Base-by-base conservation (phyloP, 73 alveolate genomes). In the Paramecium tetraurelia region DNA sequence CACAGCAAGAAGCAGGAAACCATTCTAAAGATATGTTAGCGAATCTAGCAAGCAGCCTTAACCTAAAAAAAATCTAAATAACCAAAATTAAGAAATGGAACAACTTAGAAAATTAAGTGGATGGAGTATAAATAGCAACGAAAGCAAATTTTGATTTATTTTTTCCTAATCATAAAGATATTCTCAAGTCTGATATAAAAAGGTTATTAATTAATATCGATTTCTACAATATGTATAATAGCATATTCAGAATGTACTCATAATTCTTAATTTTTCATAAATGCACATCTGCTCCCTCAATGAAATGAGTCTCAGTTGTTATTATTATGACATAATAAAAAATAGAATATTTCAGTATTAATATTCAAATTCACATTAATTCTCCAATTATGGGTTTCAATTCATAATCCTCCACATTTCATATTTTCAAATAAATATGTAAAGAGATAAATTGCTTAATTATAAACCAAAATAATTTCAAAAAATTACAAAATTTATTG, bases 121-220 rank as follows among this genome's bases (percentile, higher is more conserved):
- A 31, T 63, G 84, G 84, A 63, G 84, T 63, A 33, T 63, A 4
- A 63, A 63, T 63, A 31, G 50, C 8, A 63, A 63, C 12, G 84
- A 63, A 14, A 63, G 84, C 46, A 63, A 63, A 63, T 63, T 63
- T 63, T 63, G 84, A 63, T 63, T 53, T 53, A n/a, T n/a, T 53
- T 12, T 53, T 53, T 53, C 31, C 31, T 53, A 18, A 18, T 53
- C 59, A 48, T 48, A 2, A 14, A 16, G 69, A 8, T 53, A 53
- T 16, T 18, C 69, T 53, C 69, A 53, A 53, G 27, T 1, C 69
- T n/a, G 31, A 18, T 53, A 53, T 18, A 18, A 53, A 12, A 53
- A 53, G 21, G 69, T 53, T 53, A 53, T 53, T 18, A 53, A 18
- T 53, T 53, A 53, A 53, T 18, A 53, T 53, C n/a, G 27, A 53